A percentile compares a stretch with the other conserved stretches of the same genome.
Evolutionary conservation across 192 early-diverging fungal genomes (phyloP).

Genomic region (Haplosporangium gracile): DNA sequence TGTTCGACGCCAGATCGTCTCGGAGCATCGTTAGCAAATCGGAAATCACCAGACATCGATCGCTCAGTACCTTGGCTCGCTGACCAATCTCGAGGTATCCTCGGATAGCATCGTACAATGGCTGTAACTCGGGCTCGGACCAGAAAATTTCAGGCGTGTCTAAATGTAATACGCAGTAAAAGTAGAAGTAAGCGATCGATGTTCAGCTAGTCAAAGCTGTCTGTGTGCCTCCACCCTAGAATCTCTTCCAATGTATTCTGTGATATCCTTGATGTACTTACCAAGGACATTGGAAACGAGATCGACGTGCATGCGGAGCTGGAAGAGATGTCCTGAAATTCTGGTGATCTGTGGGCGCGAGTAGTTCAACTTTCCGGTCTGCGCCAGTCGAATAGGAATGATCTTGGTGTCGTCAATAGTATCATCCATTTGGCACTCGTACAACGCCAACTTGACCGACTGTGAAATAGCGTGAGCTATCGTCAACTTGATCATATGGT

Average conservation of each 20-base stretch:
- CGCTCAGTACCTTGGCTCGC: constrained; percentile 70
- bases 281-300: constrained; percentile 86
- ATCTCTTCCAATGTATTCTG: neutral
- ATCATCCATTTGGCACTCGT: constrained; percentile 73
- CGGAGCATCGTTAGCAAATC: constrained; percentile 74
- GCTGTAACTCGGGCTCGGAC: constrained; percentile 82
- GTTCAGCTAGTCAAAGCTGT: no score
- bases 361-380: constrained; percentile 67
- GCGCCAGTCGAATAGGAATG: constrained; percentile 69
- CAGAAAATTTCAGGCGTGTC: constrained; percentile 87
- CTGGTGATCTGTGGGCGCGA: constrained; percentile 66
- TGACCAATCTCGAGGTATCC: constrained; percentile 80
- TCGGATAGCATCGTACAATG: constrained; percentile 83
- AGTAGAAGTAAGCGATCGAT: no score
- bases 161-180: constrained; percentile 14
- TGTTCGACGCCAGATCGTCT: constrained; percentile 68
- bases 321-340: constrained; percentile 74
- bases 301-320: constrained; percentile 86
- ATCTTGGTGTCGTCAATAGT: constrained; percentile 73
- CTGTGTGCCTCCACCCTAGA: no score
- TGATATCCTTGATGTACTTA: constrained; percentile 33
- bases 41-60: constrained; percentile 69
- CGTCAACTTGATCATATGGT: constrained; percentile 74
- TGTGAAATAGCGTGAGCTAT: constrained; percentile 69
- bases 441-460: constrained; percentile 69